Evolutionary conservation across 768 basidiomycete species (phyloP).

Genomic region (Chlorophyllum brunneum): DNA sequence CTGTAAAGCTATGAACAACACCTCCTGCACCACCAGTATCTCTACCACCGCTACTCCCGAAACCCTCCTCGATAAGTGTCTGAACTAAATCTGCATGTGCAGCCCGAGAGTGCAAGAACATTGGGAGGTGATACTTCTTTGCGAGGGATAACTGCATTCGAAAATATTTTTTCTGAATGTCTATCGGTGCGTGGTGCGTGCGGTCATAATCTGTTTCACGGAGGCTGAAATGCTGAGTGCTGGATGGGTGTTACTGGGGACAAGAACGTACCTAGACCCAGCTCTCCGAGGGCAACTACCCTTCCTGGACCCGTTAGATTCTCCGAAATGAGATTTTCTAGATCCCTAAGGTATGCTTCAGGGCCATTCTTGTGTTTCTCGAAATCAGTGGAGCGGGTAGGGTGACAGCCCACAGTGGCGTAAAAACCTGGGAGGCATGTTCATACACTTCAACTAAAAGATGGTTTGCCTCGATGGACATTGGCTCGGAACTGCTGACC

Average conservation of each 20-base stretch:
- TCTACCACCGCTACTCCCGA: constrained; percentile 51
- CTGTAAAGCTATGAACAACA: constrained; percentile 84
- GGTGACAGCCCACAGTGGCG: constrained; percentile 78
- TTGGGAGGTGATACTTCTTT: constrained; percentile 66
- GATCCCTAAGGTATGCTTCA: constrained; percentile 53
- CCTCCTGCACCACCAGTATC: constrained; percentile 60
- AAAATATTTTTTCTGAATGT: constrained; percentile 62
- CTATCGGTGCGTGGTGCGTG: constrained; percentile 55
- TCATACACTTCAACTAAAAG: not conserved
- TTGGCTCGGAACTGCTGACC: constrained; percentile 29
- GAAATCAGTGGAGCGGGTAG: constrained; percentile 70
- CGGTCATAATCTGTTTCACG: constrained; percentile 66
- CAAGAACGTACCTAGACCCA: constrained; percentile 58
- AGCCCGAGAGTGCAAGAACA: constrained; percentile 81
- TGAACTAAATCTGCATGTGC: constrained; percentile 66
- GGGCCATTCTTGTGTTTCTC: constrained; percentile 52
- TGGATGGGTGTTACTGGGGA: not conserved
- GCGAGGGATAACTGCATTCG: constrained; percentile 64
- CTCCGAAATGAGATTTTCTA: constrained; percentile 49
- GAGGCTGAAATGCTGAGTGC: not conserved
- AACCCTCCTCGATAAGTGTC: constrained; percentile 64
- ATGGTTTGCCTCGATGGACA: not conserved
- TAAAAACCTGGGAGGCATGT: constrained; percentile 44
- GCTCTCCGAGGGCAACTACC: constrained; percentile 74
- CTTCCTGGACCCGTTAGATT: constrained; percentile 52